phyloP scores from a whole-genome alignment of 2,329 filamentous ascomycete species.

The Fusarium transvaalense region DNA sequence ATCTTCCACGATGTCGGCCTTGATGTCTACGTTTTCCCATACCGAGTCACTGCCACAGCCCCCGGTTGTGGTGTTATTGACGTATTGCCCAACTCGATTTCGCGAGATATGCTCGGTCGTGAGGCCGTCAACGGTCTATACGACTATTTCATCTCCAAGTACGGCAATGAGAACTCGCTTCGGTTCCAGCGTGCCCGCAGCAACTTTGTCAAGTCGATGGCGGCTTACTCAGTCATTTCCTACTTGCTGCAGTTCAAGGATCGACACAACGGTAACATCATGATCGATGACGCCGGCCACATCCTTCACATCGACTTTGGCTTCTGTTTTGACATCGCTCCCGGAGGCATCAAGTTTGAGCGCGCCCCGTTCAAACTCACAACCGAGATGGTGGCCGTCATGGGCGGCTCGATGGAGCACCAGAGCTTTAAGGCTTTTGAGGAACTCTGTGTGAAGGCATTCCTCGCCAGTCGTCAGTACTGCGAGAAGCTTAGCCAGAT shows the following conservation, averaged over 20 bases:
- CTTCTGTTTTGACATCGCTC: constrained; percentile 99
- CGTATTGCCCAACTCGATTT: constrained; percentile 96
- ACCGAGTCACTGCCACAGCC: constrained; percentile 96
- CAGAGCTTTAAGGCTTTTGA: constrained; percentile 97
- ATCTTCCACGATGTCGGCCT: constrained; percentile 96
- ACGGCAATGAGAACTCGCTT: constrained; percentile 94
- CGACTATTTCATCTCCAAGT: constrained; percentile 98
- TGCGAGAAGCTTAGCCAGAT: constrained; percentile 90
- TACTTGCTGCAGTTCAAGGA: constrained; percentile 99
- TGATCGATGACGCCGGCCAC: constrained; percentile 97
- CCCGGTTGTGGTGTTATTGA: constrained; percentile 98
- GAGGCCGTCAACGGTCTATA: constrained; percentile 98
- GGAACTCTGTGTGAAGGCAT: constrained; percentile 94
- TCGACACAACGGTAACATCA: constrained; percentile 99
- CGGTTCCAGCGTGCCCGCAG: constrained; percentile 93
- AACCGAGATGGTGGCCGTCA: constrained; percentile 97
- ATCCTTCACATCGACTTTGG: constrained; percentile 99
- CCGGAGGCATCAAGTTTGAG: constrained; percentile 97
- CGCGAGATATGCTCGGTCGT: constrained; percentile 96
- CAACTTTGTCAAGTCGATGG: constrained; percentile 99
- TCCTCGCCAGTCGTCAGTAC: constrained; percentile 87
- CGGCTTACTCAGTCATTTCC: constrained; percentile 96
- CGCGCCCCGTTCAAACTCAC: constrained; percentile 98
- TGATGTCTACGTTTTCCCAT: constrained; percentile 96
- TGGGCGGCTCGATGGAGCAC: constrained; percentile 87